Conservation (phyloP, 2,329 filamentous ascomycete species). For the Fusarium graminum region DNA sequence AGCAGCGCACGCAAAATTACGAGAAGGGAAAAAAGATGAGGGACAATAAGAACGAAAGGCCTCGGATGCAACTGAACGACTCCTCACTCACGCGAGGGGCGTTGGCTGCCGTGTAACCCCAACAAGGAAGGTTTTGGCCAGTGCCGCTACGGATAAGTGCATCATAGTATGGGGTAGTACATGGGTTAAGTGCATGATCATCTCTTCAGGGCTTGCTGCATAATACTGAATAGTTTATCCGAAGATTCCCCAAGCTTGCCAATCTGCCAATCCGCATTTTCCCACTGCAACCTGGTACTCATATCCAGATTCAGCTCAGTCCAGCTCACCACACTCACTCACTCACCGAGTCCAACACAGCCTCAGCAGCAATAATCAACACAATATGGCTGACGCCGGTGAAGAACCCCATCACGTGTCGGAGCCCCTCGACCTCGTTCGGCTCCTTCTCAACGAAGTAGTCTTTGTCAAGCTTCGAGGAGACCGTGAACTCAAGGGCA, state of each 20-base stretch:
- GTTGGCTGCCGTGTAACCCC: slow-evolving; percentile 45
- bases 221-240: slow-evolving; percentile 26
- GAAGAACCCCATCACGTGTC: slow-evolving; percentile 80
- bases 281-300: slow-evolving; percentile 35
- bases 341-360: slow-evolving; percentile 14
- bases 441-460: slow-evolving; percentile 92
- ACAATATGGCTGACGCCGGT: slow-evolving; percentile 84
- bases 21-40: slow-evolving; percentile 7
- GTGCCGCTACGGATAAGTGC: slow-evolving; percentile 28
- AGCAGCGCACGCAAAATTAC: slow-evolving; percentile 1
- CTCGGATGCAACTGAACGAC: slow-evolving; percentile 29
- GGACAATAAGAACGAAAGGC: slow-evolving; percentile 19
- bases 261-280: slow-evolving; percentile 41
- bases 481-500: slow-evolving; percentile 93
- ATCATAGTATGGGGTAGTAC: slow-evolving; percentile 36
- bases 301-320: slow-evolving; percentile 24
- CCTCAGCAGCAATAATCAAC: not conserved
- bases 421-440: slow-evolving; percentile 95
- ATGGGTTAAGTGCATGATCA: slow-evolving; percentile 20
- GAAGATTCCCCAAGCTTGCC: slow-evolving; percentile 46
- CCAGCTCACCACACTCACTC: slow-evolving; percentile 14
- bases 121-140: slow-evolving; percentile 32
- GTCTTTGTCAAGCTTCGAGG: slow-evolving; percentile 98
- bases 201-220: slow-evolving; percentile 9
- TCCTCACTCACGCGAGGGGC: slow-evolving; percentile 38